Percentiles rank a stretch among this genome's conserved stretches.
Conservation (phyloP, 192 early-diverging fungal species). For the Backusella tarrabulga region DNA sequence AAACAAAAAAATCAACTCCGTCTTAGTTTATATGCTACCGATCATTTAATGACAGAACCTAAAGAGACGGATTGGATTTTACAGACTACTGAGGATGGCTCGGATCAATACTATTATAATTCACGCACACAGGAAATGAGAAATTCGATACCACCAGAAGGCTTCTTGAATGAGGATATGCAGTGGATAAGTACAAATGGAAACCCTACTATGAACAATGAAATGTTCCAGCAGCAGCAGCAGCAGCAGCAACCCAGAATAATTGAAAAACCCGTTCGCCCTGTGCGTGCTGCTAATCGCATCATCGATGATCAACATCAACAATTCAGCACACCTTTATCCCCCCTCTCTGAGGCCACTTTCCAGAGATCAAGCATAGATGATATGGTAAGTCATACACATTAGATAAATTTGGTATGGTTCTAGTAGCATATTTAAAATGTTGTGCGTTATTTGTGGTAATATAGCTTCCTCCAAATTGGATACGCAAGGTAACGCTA, state of each 20-base stretch:
- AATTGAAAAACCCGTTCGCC: constrained; percentile 2
- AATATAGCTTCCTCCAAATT: constrained; percentile 47
- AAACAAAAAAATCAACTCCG: constrained; percentile 1
- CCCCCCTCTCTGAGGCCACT: not conserved
- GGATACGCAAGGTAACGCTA: constrained; percentile 48
- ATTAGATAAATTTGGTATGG: not conserved
- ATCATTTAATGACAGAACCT: constrained; percentile 1
- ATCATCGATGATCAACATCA: not conserved
- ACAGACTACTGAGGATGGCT: constrained; percentile 44
- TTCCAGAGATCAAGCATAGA: not conserved
- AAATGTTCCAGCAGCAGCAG: not conserved
- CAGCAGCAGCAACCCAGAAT: not conserved
- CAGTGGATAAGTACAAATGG: not conserved
- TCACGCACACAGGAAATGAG: constrained; percentile 41
- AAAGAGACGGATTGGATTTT: constrained; percentile 16
- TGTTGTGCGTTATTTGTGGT: not conserved
- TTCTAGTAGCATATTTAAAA: not conserved
- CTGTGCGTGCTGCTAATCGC: not conserved
- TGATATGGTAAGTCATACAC: not conserved
- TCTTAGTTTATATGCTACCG: constrained; percentile 12
- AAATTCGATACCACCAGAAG: constrained; percentile 38
- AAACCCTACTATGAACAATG: not conserved
- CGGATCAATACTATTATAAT: constrained; percentile 42
- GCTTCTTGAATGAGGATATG: not conserved
- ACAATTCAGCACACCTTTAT: not conserved